Conservation (phyloP, 805 yeast genomes). For the Saturnispora galanensis region DNA sequence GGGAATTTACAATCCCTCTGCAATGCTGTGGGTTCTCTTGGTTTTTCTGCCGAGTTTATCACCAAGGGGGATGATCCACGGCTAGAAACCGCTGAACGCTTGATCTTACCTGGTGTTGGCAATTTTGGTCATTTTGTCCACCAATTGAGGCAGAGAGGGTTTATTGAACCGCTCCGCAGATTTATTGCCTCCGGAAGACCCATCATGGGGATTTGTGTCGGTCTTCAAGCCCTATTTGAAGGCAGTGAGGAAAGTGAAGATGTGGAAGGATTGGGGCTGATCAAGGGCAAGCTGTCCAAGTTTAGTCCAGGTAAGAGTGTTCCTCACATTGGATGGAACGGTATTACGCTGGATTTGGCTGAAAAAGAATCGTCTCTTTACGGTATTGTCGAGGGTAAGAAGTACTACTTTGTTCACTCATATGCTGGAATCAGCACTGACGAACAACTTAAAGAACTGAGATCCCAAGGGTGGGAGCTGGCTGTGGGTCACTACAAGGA, state of each 20-base stretch:
- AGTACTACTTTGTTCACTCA: conserved; percentile 93
- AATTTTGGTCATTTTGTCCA: conserved; percentile 90
- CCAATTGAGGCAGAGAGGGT: conserved; percentile 49
- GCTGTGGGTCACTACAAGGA: conserved; percentile 67
- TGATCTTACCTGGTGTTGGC: conserved; percentile 95
- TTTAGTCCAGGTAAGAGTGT: conserved; percentile 72
- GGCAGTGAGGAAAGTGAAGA: conserved; percentile 68
- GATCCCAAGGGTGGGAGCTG: conserved; percentile 49
- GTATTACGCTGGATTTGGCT: conserved; percentile 15
- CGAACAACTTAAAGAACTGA: conserved; percentile 24
- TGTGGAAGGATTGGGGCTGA: conserved; percentile 46
- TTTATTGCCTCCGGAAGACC: conserved; percentile 75
- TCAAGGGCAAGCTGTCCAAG: conserved; percentile 44
- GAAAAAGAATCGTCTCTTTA: conserved; percentile 31
- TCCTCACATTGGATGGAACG: conserved; percentile 96
- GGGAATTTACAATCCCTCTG: conserved; percentile 86
- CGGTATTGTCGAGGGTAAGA: conserved; percentile 54
- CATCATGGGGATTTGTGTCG: conserved; percentile 96
- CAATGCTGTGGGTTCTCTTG: conserved; percentile 75
- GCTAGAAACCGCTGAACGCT: conserved; percentile 36
- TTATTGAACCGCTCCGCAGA: conserved; percentile 52
- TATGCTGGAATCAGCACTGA: conserved; percentile 57
- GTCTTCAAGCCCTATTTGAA: conserved; percentile 74
- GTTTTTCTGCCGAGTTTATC: conserved; percentile 58
- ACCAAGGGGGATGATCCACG: conserved; percentile 46